Conservation (phyloP, 306 rosid genomes). For the barrel medic (Medicago truncatula) region MtrunA17r5.0-ANR NC_053043.1:48523001-48523500, state of each 20-base stretch:
- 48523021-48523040: neutral
- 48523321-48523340: slow-evolving; percentile 63
- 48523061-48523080: neutral
- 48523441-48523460: slow-evolving; percentile 79
- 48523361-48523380: slow-evolving; percentile 59
- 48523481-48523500: slow-evolving; percentile 81
- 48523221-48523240: slow-evolving; percentile 30
- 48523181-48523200: slow-evolving; percentile 40
- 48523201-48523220: slow-evolving; percentile 43
- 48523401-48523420: slow-evolving; percentile 88
- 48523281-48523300: neutral
- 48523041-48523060: neutral
- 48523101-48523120: slow-evolving; percentile 52
- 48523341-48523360: slow-evolving; percentile 77
- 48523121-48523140: slow-evolving; percentile 58
- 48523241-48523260: neutral
- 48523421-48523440: slow-evolving; percentile 71
- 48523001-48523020: too few relatives aligned
- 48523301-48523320: slow-evolving; percentile 61
- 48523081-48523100: slow-evolving; percentile 1
- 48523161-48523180: slow-evolving; percentile 47
- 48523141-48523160: slow-evolving; percentile 46
- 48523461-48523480: slow-evolving; percentile 82
- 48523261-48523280: neutral
- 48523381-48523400: slow-evolving; percentile 62